Evolutionary conservation across 768 basidiomycete genomes (phyloP).

Genomic region (Podaxis carcinomalis): DNA sequence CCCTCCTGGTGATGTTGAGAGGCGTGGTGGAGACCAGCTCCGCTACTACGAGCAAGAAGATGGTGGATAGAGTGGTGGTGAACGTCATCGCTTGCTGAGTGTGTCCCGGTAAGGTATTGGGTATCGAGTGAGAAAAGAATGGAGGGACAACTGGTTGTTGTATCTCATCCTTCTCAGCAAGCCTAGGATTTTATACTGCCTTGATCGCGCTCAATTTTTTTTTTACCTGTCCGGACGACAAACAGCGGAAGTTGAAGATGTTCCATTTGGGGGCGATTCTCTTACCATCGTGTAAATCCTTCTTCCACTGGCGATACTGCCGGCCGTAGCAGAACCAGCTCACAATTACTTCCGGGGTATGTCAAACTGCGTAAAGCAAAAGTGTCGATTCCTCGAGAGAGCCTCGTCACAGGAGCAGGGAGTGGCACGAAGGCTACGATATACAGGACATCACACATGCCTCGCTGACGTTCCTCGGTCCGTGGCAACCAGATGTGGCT

Average conservation of each 20-base stretch:
- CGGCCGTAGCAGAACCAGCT: neutral
- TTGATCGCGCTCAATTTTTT: neutral
- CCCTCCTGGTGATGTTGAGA: slow-evolving; percentile 1
- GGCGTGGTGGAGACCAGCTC: slow-evolving; percentile 7
- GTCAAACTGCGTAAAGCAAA: no score
- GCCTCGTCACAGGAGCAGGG: neutral
- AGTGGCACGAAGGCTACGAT: neutral
- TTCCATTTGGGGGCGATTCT: neutral
- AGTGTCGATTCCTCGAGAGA: neutral
- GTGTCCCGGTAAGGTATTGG: neutral
- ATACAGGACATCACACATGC: neutral
- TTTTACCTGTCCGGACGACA: neutral
- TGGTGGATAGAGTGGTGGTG: neutral
- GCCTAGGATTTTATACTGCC: neutral
- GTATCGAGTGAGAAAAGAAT: neutral
- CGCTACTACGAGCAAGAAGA: slow-evolving; percentile 6
- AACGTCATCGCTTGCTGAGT: neutral
- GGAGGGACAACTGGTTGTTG: neutral
- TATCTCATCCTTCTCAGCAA: neutral
- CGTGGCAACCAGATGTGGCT: neutral
- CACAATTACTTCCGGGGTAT: neutral
- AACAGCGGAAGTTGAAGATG: neutral
- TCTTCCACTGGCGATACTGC: neutral
- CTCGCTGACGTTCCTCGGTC: neutral
- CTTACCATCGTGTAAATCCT: neutral